These are phyloP conservation scores for Ustilago esculenta DNA, from an alignment of 1,284 basidiomycete genomes.

Conservation along the genomic window DNA sequence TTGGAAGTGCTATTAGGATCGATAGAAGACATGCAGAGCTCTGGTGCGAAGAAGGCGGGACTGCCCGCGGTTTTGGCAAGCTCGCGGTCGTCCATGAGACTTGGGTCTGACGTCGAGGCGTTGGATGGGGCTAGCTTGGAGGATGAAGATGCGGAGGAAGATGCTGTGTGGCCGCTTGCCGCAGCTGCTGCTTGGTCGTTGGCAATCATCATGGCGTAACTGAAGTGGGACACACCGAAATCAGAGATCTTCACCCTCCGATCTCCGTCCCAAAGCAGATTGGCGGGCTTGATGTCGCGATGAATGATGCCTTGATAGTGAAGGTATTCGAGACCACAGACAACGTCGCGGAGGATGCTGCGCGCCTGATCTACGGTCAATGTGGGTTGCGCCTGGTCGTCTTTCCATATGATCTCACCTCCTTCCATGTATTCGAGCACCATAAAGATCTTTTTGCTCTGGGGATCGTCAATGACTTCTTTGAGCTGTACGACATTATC, in stretches of 20 bases:
- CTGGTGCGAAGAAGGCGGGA: conserved; percentile 96
- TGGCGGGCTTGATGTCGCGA: conserved; percentile 98
- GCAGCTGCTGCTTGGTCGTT: conserved; percentile 36
- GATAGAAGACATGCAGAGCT: conserved; percentile 75
- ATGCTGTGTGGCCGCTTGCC: neutral
- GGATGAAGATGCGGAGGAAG: conserved; percentile 16
- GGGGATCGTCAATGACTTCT: conserved; percentile 94
- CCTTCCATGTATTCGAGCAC: conserved; percentile 96
- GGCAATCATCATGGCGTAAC: conserved; percentile 73
- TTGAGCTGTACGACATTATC: conserved; percentile 89
- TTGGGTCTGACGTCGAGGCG: conserved; percentile 65
- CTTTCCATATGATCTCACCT: conserved; percentile 90
- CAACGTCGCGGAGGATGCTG: conserved; percentile 87
- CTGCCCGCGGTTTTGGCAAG: conserved; percentile 93
- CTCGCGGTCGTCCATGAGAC: conserved; percentile 81
- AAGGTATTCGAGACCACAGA: conserved; percentile 91
- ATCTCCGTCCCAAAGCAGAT: conserved; percentile 87
- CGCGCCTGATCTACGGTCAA: conserved; percentile 84
- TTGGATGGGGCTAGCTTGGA: conserved; percentile 7
- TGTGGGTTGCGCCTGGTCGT: conserved; percentile 71
- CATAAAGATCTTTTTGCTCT: conserved; percentile 91
- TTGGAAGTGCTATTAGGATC: conserved; percentile 4
- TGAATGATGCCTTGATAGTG: conserved; percentile 98
- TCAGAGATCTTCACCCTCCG: conserved; percentile 92
- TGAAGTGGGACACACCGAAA: conserved; percentile 97